Base-by-base conservation (phyloP, 2,329 filamentous ascomycete genomes). In the Aureobasidium sp. region DNA sequence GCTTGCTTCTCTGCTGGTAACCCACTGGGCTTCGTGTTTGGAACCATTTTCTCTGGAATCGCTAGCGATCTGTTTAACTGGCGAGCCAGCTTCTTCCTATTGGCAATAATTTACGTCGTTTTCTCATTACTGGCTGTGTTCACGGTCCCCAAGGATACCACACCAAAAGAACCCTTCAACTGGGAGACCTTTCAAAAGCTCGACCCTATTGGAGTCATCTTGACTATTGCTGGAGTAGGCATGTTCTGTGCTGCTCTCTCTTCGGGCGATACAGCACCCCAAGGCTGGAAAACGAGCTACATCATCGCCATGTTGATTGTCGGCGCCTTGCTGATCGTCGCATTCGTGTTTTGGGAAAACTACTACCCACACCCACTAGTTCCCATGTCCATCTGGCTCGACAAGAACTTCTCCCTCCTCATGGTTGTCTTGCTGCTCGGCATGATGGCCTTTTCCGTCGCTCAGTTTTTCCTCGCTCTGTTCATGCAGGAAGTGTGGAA, bases 191-290 rank as follows among this genome's bases (percentile, higher is more conserved):
- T 86, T 44, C 82, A 80, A 69, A 78, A 75, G 42, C 83, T 89
- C 67, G 86, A 89, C 71, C 70, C 83, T 7, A 71, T 86, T 0
- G 86, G 86, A 0, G 85, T 83, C 0, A 67, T 79, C 0, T 71
- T 88, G 63, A 84, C 85, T 3, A 78, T 88, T 37, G 76, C 81
- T n/a, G 85, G 86, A 0, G 85, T 87, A 62, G 85, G 83, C 3
- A 78, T 85, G 76, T 83, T 88, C 68, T 85, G 83, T 15, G 83
- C 83, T 24, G 82, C 81, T 1, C 74, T 88, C 62, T 85, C 75
- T 68, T 72, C 80, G 9, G 78, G 78, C 63, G 80, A 72, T 14
- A 82, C 84, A 40, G 84, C 85, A 1, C 74, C 80, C 1, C 70
- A 85, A 56, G 85, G 86, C 2, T 89, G 86, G 86, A 77, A 75